Evolutionary conservation across 2,329 filamentous ascomycete species (phyloP).

Genomic region (Pseudocercospora vitis): DNA sequence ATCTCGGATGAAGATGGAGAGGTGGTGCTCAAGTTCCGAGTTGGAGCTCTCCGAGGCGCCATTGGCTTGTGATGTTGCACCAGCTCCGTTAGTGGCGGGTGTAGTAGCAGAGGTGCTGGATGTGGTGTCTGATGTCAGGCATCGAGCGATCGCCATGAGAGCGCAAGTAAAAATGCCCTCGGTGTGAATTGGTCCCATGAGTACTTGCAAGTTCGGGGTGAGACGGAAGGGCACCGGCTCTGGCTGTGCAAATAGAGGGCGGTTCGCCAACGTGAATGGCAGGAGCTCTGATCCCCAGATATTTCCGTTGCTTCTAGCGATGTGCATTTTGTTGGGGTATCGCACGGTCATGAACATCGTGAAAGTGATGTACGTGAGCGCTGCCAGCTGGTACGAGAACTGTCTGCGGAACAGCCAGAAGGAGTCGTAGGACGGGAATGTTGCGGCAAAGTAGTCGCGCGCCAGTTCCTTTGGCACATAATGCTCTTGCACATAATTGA

Average conservation of each 20-base stretch:
- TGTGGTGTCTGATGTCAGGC: conserved; percentile 80
- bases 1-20: conserved; percentile 92
- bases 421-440: conserved; percentile 84
- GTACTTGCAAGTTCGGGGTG: conserved; percentile 89
- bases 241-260: conserved; percentile 89
- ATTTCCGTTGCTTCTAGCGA: conserved; percentile 82
- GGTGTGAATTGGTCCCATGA: conserved; percentile 93
- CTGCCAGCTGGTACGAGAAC: conserved; percentile 92
- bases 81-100: conserved; percentile 16
- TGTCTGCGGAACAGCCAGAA: conserved; percentile 99
- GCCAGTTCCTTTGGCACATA: conserved; percentile 82
- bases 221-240: conserved; percentile 97
- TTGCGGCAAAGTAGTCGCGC: conserved; percentile 83
- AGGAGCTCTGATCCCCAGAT: conserved; percentile 96
- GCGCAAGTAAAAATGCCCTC: conserved; percentile 95
- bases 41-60: conserved; percentile 26
- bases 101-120: conserved; percentile 58
- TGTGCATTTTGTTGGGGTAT: conserved; percentile 92
- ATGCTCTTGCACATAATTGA: conserved; percentile 89
- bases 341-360: conserved; percentile 96
- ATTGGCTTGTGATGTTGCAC: conserved; percentile 14
- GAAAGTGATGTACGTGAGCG: conserved; percentile 97
- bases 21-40: conserved; percentile 84
- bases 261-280: conserved; percentile 78
- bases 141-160: conserved; percentile 94